phyloP scores from a whole-genome alignment of 345 rosid species.

The Viola odorata region DNA sequence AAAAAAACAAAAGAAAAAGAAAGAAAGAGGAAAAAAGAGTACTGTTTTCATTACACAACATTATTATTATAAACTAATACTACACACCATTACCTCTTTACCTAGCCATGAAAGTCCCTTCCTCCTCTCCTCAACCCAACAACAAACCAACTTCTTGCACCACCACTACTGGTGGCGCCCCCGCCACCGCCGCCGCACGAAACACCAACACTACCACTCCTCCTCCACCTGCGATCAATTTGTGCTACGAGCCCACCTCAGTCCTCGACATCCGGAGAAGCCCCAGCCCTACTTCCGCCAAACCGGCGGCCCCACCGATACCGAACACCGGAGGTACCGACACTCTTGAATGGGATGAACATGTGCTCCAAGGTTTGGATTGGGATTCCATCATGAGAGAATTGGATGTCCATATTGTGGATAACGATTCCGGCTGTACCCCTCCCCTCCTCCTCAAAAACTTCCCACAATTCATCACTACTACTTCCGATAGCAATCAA shows the following conservation, averaged over 20 bases:
- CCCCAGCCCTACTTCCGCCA: conserved; percentile 40
- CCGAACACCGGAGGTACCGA: background rate
- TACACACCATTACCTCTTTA: background rate
- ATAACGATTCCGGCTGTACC: conserved; percentile 35
- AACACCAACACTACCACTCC: background rate
- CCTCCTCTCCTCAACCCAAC: conserved; percentile 36
- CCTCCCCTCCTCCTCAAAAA: conserved; percentile 18
- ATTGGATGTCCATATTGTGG: conserved; percentile 44
- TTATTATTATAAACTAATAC: background rate
- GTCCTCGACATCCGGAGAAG: conserved; percentile 69
- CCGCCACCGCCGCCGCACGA: conserved; percentile 13
- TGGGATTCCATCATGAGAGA: conserved; percentile 92
- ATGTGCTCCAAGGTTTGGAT: conserved; percentile 59
- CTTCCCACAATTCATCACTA: conserved; percentile 12
- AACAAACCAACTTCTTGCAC: conserved; percentile 20
- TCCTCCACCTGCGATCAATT: conserved; percentile 1
- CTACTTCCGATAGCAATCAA: background rate
- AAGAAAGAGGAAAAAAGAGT: conserved; percentile 1
- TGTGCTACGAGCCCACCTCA: conserved; percentile 66
- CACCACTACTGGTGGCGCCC: conserved; percentile 13
- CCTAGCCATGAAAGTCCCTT: conserved; percentile 60
- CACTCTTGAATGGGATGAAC: conserved; percentile 49
- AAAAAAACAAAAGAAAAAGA: background rate
- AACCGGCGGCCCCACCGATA: conserved; percentile 11
- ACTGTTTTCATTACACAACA: background rate